These are phyloP conservation scores for Circinella minor DNA, from an alignment of 371 early-diverging fungal genomes.

Conservation along the genomic window DNA sequence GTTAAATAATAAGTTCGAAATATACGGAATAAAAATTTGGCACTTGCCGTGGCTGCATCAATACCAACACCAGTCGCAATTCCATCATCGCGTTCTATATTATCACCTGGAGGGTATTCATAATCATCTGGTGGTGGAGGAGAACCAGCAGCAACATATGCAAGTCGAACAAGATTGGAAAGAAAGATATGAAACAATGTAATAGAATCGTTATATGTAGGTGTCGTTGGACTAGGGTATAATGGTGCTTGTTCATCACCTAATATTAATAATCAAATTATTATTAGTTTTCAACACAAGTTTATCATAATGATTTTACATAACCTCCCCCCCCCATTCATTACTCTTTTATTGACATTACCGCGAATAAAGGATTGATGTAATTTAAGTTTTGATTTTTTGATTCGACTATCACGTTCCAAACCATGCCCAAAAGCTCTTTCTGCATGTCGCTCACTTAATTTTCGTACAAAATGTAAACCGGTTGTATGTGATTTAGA, in stretches of 20 bases:
- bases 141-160: constrained; percentile 72
- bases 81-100: constrained; percentile 61
- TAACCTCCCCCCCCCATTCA: not conserved
- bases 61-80: constrained; percentile 71
- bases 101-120: constrained; percentile 56
- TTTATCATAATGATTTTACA: not conserved
- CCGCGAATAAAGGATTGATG: constrained; percentile 37
- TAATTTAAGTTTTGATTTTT: constrained; percentile 30
- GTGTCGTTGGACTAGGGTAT: constrained; percentile 60
- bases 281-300: too few species aligned
- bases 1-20: constrained; percentile 69
- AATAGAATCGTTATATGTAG: constrained; percentile 63
- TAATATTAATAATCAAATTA: not conserved
- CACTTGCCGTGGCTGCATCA: constrained; percentile 69
- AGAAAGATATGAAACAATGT: constrained; percentile 62
- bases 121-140: constrained; percentile 64
- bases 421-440: constrained; percentile 37
- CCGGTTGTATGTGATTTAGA: constrained; percentile 33
- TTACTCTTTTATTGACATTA: not conserved
- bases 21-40: constrained; percentile 73
- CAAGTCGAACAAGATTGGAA: constrained; percentile 63
- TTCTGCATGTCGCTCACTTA: constrained; percentile 44
- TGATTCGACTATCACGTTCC: constrained; percentile 40
- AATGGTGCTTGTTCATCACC: constrained; percentile 60
- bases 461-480: constrained; percentile 45